Base-by-base conservation (phyloP, 768 basidiomycete species). In the Collybia sordida region DNA sequence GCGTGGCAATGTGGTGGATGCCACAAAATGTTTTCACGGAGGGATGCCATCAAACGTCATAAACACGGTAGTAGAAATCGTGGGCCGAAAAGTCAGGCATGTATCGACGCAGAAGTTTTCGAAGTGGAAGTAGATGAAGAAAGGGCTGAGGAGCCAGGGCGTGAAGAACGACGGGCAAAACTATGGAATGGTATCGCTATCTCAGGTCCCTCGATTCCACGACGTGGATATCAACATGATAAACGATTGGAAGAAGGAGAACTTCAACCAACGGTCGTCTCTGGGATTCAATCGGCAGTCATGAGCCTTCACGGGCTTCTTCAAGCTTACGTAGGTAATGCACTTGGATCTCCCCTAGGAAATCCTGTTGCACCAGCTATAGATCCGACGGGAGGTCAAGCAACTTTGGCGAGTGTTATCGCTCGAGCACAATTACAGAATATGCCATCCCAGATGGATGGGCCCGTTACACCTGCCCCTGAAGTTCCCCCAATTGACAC, bases 11-110 rank as follows among this genome's bases (percentile, higher is more conserved):
- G 89, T 58, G 74, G 69, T 31, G 88, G 86, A 2, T 91, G 89
- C 60, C 77, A 75, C 40, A 89, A 88, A 65, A 69, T 85, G 18
- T 91, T 90, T 60, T 86, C 86, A 2, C 70, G 85, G n/a, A 75
- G 85, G 38, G 89, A 91, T 62, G 88, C 88, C 3, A 85, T 90
- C 61, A 88, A 86, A 62, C 77, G 86, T 19, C 89, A 90, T 55
- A 87, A 86, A 65, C 83, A 85, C 58, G 77, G 78, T 39, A 77
- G 73, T 25, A 76, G 75, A 51, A 66, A 67, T 28, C 73, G 80
- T 15, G 81, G 79, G 15, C 72, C 74, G 8, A 79, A 73, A 54
- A 75, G 74, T 39, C 73, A 77, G 55, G 59, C 62, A 21, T 90
- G 88, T 56, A 64, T 80, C 37, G 70, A 69, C 11, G 83, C 83